Conservation (phyloP, 2,329 filamentous ascomycete genomes). For the Diplodia corticola region DNA sequence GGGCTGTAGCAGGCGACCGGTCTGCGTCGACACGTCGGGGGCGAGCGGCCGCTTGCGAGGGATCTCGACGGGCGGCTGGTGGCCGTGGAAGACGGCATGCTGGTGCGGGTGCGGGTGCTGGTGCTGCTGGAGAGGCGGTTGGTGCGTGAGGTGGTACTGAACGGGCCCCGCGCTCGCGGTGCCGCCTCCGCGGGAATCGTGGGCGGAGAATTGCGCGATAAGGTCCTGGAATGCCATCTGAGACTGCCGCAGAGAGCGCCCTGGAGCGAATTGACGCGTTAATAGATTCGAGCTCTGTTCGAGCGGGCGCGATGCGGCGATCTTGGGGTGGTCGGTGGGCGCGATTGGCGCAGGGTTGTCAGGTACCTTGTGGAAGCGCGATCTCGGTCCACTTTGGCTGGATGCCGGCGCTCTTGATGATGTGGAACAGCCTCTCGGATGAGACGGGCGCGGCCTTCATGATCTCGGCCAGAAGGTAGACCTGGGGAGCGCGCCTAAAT, state of each 20-base stretch:
- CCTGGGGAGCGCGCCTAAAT: constrained; percentile 26
- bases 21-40: constrained; percentile 33
- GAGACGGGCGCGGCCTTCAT: constrained; percentile 50
- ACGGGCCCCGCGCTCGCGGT: constrained; percentile 21
- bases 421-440: constrained; percentile 45
- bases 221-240: constrained; percentile 39
- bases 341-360: constrained; percentile 13
- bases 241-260: constrained; percentile 40
- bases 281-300: background rate
- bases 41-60: constrained; percentile 40
- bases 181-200: constrained; percentile 22
- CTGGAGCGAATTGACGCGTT: constrained; percentile 27
- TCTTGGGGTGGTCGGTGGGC: constrained; percentile 7
- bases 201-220: constrained; percentile 28
- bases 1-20: constrained; percentile 48
- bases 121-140: constrained; percentile 21
- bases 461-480: constrained; percentile 54
- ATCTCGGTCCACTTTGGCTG: constrained; percentile 52
- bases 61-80: constrained; percentile 36
- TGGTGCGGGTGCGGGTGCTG: constrained; percentile 28
- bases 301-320: background rate
- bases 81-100: constrained; percentile 30
- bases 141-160: constrained; percentile 28
- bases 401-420: constrained; percentile 47
- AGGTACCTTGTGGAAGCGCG: constrained; percentile 52